phyloP scores from a whole-genome alignment of 306 rosid species.

The Herpetospermum pedunculosum region DNA sequence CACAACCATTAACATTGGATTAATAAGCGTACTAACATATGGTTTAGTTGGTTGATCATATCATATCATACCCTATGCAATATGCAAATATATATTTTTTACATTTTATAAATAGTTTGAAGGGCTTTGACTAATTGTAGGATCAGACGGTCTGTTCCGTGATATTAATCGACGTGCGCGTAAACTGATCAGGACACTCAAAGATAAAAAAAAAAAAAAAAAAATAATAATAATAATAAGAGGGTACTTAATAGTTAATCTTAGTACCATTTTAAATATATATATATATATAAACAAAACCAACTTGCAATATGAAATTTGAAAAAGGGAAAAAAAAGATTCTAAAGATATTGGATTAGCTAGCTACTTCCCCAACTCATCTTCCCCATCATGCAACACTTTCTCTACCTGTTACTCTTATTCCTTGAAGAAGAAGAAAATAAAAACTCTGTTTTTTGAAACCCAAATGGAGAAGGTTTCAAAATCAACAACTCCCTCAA shows the following conservation, averaged over 20 bases:
- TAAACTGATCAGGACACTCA: no score
- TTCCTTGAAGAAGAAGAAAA: neutral
- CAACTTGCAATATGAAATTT: neutral
- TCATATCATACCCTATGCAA: neutral
- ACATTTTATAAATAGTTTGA: no score
- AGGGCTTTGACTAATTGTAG: no score
- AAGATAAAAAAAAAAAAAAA: no score
- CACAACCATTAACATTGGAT: neutral
- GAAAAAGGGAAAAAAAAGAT: neutral
- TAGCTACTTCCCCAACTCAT: constrained; percentile 4
- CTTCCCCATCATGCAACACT: neutral
- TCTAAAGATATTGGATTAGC: neutral
- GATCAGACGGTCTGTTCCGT: no score
- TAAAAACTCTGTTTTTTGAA: neutral
- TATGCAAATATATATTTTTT: no score
- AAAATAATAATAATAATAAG: no score
- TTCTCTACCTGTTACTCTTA: neutral
- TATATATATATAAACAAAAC: neutral
- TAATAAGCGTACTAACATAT: neutral
- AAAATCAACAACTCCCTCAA: constrained; percentile 4
- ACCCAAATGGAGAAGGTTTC: constrained; percentile 7
- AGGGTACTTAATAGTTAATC: no score
- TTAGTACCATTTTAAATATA: no score
- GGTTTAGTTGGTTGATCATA: neutral
- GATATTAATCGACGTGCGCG: no score